Evolutionary conservation across 1,284 basidiomycete species (phyloP), one percentile per base, ranked within the genome.

Genomic region (Apiotrichum mycotoxinovorans): DNA sequence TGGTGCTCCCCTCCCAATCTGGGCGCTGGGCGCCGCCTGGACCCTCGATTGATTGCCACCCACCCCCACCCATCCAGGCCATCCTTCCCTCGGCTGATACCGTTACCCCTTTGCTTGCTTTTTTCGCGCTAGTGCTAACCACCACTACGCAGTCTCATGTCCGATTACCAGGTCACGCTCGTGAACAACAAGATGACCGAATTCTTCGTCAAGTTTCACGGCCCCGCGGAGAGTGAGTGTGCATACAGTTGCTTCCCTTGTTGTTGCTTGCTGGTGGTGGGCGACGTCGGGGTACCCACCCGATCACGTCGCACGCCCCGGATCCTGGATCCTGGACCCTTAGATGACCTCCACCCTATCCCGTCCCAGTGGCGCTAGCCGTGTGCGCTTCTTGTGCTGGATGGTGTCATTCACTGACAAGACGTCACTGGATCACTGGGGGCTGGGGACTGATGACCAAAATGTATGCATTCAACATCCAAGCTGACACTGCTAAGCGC

Each of bases 101-200:
- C 33, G 33, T 23, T 18, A n/a, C 46, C 44, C 18, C 23, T 33
- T 9, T 23, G n/a, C 20, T 25, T 22, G 15, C 34, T 22, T 10
- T 11, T 20, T 20, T 4, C 40, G 20, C 15, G 3, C 12, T 2
- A 14, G 17, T 30, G 45, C 30, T 47, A 22, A 35, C 12, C 7
- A 30, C 30, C 45, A 30, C 27, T 17, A 23, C 25, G 10, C 74
- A 96, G 92, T 77, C 80, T 95, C 67, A 95, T 95, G 91, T 94
- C 91, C 18, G 93, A 96, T 79, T 94, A 91, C 77, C 91, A 98
- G 75, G 94, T 98, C 61, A 91, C 85, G 35, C 86, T 98, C 64
- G 91, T 98, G 58, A 97, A 98, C 73, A 95, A 97, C 78, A 98
- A 84, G 80, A 96, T 98, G 90, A 91, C 94, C 74, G 95, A 98